Base-by-base conservation (phyloP, 352 stramenopile species). In the Phytophthora pini region DNA sequence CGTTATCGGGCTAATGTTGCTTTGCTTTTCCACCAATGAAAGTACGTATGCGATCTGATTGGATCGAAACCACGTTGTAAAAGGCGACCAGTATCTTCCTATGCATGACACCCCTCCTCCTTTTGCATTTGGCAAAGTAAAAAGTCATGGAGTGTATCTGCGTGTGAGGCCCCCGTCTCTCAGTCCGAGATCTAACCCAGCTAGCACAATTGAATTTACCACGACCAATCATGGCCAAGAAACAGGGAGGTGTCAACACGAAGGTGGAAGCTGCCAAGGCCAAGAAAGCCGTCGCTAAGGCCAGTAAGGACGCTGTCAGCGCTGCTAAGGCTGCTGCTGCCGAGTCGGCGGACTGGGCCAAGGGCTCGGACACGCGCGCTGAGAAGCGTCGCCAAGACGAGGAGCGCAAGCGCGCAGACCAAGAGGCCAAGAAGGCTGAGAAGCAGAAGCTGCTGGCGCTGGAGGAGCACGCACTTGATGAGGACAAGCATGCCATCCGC, bases 181-280 rank as follows among this genome's bases (percentile, higher is more conserved):
- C 48, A 48, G 7, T 32, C 1, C 11, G n/a, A 7, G n/a, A 26
- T 24, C 40, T 41, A 39, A 32, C n/a, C 49, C 4, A 15, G 10
- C 13, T 10, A 27, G 20, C 50, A 49, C 32, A 56, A 47, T 46
- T 55, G n/a, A 32, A 52, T 64, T 17, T 57, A 46, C 27, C 55
- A 53, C 38, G 29, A 72, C 60, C 65, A 72, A 56, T 56, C 57
- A 55, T 79, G 70, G 74, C 32, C 32, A 82, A 81, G 57, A 92
- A 89, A 70, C 79, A 79, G 38, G 61, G 74, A 50, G 74, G 76
- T 22, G 49, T 65, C 26, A 93, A 93, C 77, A 83, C 77, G 24
- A 93, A 93, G 72, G 84, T 90, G 26, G 84, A 89, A 65, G 84
- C 80, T 15, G 84, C 75, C 17, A 91, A 91, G 65, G 80, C 82